Percentiles rank a stretch among this genome's conserved stretches.
phyloP scores from a whole-genome alignment of 2,329 filamentous ascomycete species.

The Cordyceps fumosorosea region DNA sequence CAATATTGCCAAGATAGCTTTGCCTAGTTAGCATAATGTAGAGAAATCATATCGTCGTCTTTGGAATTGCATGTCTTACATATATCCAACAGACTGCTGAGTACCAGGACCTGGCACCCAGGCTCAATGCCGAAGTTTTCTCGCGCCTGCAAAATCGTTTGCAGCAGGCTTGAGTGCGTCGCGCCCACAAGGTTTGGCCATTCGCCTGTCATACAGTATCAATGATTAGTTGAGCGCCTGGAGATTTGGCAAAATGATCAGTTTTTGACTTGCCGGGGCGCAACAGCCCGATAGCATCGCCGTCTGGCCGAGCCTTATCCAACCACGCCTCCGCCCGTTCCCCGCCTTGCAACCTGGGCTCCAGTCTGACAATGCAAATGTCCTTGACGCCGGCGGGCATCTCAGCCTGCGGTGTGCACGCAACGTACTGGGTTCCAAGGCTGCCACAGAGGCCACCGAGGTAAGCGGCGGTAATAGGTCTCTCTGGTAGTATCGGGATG shows the following conservation, averaged over 20 bases:
- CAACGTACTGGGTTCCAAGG: background rate
- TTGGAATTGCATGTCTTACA: background rate
- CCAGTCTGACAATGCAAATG: no score
- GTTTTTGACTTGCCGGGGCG: no score
- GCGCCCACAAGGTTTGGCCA: no score
- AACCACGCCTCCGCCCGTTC: background rate
- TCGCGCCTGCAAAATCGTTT: no score
- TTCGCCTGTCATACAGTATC: no score
- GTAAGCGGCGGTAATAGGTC: background rate
- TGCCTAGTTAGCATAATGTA: background rate
- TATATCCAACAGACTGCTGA: background rate
- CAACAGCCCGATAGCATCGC: background rate
- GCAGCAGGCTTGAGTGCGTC: no score
- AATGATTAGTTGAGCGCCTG: no score
- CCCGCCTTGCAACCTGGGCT: no score
- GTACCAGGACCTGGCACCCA: background rate
- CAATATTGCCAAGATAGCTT: background rate
- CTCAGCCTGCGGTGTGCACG: background rate
- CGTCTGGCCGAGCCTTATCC: background rate
- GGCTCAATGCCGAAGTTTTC: background rate
- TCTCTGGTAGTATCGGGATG: background rate
- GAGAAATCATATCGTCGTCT: background rate
- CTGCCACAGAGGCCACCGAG: background rate
- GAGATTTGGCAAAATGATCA: no score
- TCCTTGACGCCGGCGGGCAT: background rate